Evolutionary conservation across 192 early-diverging fungal genomes (phyloP).

Genomic region (Diversispora eburnea): DNA sequence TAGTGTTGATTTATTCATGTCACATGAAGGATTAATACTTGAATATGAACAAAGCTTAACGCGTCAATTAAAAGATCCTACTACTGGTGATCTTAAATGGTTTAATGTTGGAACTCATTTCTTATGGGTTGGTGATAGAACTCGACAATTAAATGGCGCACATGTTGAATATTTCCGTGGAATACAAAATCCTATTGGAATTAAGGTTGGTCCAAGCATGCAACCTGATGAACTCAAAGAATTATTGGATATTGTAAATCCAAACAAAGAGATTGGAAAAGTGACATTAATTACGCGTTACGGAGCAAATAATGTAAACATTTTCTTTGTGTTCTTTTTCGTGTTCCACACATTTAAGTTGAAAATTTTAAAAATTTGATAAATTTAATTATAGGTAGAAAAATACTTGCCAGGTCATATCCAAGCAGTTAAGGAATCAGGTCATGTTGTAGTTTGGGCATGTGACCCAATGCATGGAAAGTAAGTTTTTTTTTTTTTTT

Average conservation of each 20-base stretch:
- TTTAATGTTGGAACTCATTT: slow-evolving; percentile 97
- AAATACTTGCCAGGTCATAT: slow-evolving; percentile 85
- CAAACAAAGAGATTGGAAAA: slow-evolving; percentile 80
- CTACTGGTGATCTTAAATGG: slow-evolving; percentile 53
- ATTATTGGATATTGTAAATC: slow-evolving; percentile 84
- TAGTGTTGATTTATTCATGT: slow-evolving; percentile 89
- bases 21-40: slow-evolving; percentile 93
- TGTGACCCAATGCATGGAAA: slow-evolving; percentile 99
- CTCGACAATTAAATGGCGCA: slow-evolving; percentile 88
- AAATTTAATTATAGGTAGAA: slow-evolving; percentile 45
- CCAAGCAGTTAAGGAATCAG: slow-evolving; percentile 78
- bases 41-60: slow-evolving; percentile 92
- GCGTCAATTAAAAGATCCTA: slow-evolving; percentile 51
- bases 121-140: slow-evolving; percentile 98
- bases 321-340: neutral
- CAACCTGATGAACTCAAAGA: slow-evolving; percentile 80
- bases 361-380: neutral
- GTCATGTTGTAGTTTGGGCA: slow-evolving; percentile 91
- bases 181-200: slow-evolving; percentile 94
- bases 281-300: slow-evolving; percentile 96
- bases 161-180: slow-evolving; percentile 98
- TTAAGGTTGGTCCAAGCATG: slow-evolving; percentile 94
- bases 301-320: slow-evolving; percentile 64
- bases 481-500: slow-evolving; percentile 32
- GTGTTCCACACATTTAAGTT: neutral